Percentiles rank a stretch among this genome's conserved stretches.
These are phyloP conservation scores for Puccinia novopanici DNA, from an alignment of 1,284 basidiomycete genomes.

Conservation along the genomic window DNA sequence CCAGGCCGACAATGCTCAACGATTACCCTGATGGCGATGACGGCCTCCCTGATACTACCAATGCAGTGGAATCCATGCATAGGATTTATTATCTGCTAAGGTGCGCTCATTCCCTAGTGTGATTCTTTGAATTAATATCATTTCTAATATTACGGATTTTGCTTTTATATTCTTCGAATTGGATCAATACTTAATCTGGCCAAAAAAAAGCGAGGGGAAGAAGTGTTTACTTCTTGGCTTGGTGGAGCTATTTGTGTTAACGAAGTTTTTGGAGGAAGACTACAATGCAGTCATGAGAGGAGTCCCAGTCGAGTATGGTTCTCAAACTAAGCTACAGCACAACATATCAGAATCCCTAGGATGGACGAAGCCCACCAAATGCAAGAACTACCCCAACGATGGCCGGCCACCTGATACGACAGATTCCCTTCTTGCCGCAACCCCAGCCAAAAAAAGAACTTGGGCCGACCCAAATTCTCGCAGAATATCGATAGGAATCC, in stretches of 20 bases:
- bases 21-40: not conserved
- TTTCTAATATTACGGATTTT: too few species aligned
- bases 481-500: not conserved
- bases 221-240: not conserved
- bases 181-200: too few species aligned
- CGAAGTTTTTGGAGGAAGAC: not conserved
- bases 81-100: not conserved
- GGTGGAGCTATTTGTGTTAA: not conserved
- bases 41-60: slow-evolving; percentile 5
- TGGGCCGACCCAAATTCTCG: not conserved
- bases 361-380: not conserved
- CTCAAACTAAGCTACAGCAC: not conserved
- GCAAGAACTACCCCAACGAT: not conserved
- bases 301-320: not conserved
- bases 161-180: too few species aligned
- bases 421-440: not conserved
- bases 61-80: slow-evolving; percentile 14
- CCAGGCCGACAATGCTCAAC: not conserved
- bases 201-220: not conserved
- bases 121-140: not conserved
- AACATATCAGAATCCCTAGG: not conserved
- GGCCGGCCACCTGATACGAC: not conserved
- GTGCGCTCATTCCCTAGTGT: not conserved
- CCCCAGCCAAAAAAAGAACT: not conserved
- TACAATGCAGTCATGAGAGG: not conserved